Conservation (phyloP, 345 rosid species). For the Rhizophora mangle region DNA sequence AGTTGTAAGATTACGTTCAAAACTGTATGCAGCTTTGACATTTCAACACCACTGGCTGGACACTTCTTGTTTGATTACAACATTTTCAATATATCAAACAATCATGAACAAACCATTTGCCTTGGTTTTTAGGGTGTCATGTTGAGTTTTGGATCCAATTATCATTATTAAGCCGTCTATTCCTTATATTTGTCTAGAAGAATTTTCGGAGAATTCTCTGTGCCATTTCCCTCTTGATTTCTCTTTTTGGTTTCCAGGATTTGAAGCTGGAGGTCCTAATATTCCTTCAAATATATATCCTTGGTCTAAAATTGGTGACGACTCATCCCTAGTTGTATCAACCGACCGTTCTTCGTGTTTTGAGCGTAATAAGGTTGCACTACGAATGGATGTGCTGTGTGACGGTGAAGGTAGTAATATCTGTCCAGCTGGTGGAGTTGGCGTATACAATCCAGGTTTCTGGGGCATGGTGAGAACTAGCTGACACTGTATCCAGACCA, state of each 20-base stretch:
- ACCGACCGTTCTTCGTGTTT: conserved; percentile 92
- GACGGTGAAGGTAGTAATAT: conserved; percentile 39
- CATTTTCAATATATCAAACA: not conserved
- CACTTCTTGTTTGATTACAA: not conserved
- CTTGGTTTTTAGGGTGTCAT: not conserved
- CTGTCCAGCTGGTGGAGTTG: conserved; percentile 86
- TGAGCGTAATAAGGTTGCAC: conserved; percentile 81
- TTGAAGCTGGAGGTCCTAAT: conserved; percentile 95
- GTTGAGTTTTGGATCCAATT: not conserved
- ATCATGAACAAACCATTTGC: not conserved
- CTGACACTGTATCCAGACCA: not conserved
- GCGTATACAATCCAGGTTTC: conserved; percentile 88
- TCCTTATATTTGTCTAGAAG: too few relatives aligned
- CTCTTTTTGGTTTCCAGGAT: conserved; percentile 43
- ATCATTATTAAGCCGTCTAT: not conserved
- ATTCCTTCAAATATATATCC: conserved; percentile 83
- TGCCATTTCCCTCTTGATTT: not conserved
- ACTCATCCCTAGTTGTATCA: conserved; percentile 53
- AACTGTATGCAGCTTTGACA: not conserved
- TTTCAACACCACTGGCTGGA: not conserved
- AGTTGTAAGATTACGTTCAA: too few relatives aligned
- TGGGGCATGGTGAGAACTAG: conserved; percentile 90
- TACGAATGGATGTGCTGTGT: conserved; percentile 86
- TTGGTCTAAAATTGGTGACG: conserved; percentile 77
- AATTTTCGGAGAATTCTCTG: not conserved